phyloP scores from a whole-genome alignment of 1,284 basidiomycete genomes.

The Sporisorium reilianum region DNA sequence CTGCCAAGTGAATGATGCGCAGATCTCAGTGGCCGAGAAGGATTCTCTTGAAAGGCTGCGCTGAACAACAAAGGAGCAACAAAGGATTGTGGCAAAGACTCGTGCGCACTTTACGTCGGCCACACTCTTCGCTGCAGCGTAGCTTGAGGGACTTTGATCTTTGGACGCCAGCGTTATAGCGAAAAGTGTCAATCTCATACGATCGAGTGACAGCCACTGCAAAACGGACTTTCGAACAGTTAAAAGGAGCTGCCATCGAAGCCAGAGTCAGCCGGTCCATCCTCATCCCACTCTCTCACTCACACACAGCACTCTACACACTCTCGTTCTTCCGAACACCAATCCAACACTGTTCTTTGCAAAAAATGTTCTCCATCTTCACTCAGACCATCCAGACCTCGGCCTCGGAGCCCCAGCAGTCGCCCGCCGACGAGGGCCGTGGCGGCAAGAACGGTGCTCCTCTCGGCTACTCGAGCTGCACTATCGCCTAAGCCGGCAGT shows the following conservation, averaged over 20 bases:
- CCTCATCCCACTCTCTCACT: slow-evolving; percentile 24
- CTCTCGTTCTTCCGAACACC: slow-evolving; percentile 23
- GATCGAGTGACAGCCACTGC: neutral
- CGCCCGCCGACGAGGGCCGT: slow-evolving; percentile 14
- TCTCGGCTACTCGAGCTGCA: slow-evolving; percentile 31
- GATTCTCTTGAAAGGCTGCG: too few species aligned
- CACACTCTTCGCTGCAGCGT: neutral
- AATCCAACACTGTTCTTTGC: slow-evolving; percentile 10
- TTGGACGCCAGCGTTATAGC: neutral
- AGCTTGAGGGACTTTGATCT: neutral
- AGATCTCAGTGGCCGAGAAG: too few species aligned
- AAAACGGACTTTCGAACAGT: neutral
- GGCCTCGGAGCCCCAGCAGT: slow-evolving; percentile 24
- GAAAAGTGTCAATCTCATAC: neutral
- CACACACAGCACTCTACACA: neutral
- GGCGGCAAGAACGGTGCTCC: slow-evolving; percentile 8
- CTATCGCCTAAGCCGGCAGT: slow-evolving; percentile 17
- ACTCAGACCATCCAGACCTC: slow-evolving; percentile 32
- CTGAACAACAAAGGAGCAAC: neutral
- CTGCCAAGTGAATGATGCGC: too few species aligned
- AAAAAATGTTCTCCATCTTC: slow-evolving; percentile 43
- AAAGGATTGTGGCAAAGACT: neutral
- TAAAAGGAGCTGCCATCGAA: slow-evolving; percentile 16
- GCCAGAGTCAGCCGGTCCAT: slow-evolving; percentile 14
- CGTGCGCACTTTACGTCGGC: neutral